Evolutionary conservation across 805 yeast species (phyloP).

Genomic region (Metschnikowia lochheadii): DNA sequence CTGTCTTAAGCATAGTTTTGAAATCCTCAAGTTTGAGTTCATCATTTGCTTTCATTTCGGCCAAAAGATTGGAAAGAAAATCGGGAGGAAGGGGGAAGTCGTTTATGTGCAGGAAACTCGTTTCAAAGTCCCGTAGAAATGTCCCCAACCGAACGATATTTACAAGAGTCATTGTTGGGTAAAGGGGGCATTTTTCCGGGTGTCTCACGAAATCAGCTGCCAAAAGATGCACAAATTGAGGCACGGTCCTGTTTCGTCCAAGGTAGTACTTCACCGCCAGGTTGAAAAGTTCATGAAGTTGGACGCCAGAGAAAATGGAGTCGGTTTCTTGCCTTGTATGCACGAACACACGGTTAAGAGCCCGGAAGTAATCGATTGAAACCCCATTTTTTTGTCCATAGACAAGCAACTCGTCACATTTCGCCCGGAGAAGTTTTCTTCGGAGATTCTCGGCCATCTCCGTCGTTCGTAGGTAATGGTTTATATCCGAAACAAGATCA

Average conservation of each 20-base stretch:
- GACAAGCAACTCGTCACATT: slow-evolving; percentile 18
- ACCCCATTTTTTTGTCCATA: slow-evolving; percentile 5
- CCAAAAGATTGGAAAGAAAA: slow-evolving; percentile 17
- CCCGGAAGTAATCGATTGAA: slow-evolving; percentile 14
- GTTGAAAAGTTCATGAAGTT: slow-evolving; percentile 17
- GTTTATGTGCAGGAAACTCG: slow-evolving; percentile 8
- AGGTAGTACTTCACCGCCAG: slow-evolving; percentile 15
- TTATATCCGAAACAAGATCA: slow-evolving; percentile 14
- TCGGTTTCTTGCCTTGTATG: slow-evolving; percentile 11
- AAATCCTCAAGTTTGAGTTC: slow-evolving; percentile 15
- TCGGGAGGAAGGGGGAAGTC: slow-evolving; percentile 11
- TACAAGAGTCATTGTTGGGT: slow-evolving; percentile 22
- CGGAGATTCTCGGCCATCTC: slow-evolving; percentile 23
- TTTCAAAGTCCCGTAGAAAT: slow-evolving; percentile 6
- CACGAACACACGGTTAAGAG: slow-evolving; percentile 21
- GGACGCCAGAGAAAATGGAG: slow-evolving; percentile 6
- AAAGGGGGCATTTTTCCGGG: not conserved
- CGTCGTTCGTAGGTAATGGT: slow-evolving; percentile 25
- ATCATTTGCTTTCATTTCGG: slow-evolving; percentile 6
- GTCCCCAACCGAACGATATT: slow-evolving; percentile 28
- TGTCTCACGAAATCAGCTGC: slow-evolving; percentile 18
- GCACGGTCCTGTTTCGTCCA: slow-evolving; percentile 13
- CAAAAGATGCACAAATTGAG: slow-evolving; percentile 27
- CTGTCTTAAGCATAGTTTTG: slow-evolving; percentile 12
- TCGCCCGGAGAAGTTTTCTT: slow-evolving; percentile 17